Evolutionary conservation across 495 filamentous ascomycete species (phyloP).

Genomic region (Annulohypoxylon nitens): DNA sequence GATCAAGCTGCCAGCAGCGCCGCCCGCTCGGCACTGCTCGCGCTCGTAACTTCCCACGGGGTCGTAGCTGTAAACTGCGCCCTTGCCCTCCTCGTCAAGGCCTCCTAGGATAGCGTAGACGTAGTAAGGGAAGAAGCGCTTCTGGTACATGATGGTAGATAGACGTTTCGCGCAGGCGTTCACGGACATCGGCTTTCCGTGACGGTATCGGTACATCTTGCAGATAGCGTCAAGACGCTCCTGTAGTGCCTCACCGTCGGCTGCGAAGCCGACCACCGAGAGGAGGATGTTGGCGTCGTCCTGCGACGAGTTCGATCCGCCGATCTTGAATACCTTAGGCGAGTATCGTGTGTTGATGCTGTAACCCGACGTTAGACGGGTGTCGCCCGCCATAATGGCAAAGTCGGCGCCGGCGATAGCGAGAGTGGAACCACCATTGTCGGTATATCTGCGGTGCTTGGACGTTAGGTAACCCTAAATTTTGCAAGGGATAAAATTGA

Average conservation of each 20-base stretch:
- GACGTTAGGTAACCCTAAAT: conserved; percentile 24
- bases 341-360: conserved; percentile 96
- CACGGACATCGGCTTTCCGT: conserved; percentile 92
- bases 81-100: conserved; percentile 93
- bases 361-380: conserved; percentile 93
- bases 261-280: conserved; percentile 94
- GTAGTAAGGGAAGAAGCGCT: conserved; percentile 99
- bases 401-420: conserved; percentile 95
- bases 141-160: conserved; percentile 93
- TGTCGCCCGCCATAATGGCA: conserved; percentile 95
- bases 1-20: conserved; percentile 95
- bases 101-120: conserved; percentile 92
- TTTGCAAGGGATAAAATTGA: conserved; percentile 6
- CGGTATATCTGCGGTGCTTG: conserved; percentile 80
- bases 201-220: conserved; percentile 97
- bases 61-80: conserved; percentile 96
- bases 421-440: conserved; percentile 96
- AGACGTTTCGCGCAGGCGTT: conserved; percentile 92
- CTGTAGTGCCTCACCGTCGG: conserved; percentile 90
- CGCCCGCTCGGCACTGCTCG: conserved; percentile 94
- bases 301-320: conserved; percentile 85
- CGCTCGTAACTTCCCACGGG: conserved; percentile 96
- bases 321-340: conserved; percentile 97
- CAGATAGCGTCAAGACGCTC: conserved; percentile 90
- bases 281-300: conserved; percentile 86